Evolutionary conservation across 1,139 yeast species (phyloP).

Genomic region (Magnusiomyces magnusii): DNA sequence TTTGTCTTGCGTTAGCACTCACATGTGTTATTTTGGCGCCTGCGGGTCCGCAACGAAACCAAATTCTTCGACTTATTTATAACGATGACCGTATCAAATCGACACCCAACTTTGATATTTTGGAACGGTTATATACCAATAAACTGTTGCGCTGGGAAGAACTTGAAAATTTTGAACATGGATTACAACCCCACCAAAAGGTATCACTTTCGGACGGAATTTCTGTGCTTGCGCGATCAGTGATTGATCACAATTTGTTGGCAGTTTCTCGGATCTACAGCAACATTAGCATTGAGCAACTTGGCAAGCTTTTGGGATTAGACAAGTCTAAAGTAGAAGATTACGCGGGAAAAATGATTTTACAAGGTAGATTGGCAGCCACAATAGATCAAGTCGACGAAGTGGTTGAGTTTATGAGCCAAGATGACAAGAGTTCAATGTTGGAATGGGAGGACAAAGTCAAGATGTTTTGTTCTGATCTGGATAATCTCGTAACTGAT

Average conservation of each 20-base stretch:
- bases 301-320: conserved; percentile 28
- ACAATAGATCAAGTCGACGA: conserved; percentile 33
- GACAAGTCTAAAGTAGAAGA: conserved; percentile 28
- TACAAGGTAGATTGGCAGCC: conserved; percentile 31
- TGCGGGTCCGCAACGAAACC: conserved; percentile 33
- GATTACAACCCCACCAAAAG: conserved; percentile 27
- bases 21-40: conserved; percentile 32
- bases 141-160: conserved; percentile 28
- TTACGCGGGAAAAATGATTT: conserved; percentile 32
- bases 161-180: conserved; percentile 23
- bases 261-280: conserved; percentile 32
- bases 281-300: conserved; percentile 27
- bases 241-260: conserved; percentile 33
- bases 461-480: conserved; percentile 23
- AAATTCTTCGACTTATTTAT: conserved; percentile 28
- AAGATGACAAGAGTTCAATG: conserved; percentile 14
- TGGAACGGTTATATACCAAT: conserved; percentile 30
- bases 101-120: conserved; percentile 22
- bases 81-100: conserved; percentile 30
- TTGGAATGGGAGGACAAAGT: conserved; percentile 31
- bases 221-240: conserved; percentile 30
- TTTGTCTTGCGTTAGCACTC: conserved; percentile 31
- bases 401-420: conserved; percentile 25
- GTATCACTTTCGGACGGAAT: conserved; percentile 28
- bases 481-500: conserved; percentile 24